Base-by-base conservation (phyloP, 331 rosid genomes). In the Quercus phellos region DNA sequence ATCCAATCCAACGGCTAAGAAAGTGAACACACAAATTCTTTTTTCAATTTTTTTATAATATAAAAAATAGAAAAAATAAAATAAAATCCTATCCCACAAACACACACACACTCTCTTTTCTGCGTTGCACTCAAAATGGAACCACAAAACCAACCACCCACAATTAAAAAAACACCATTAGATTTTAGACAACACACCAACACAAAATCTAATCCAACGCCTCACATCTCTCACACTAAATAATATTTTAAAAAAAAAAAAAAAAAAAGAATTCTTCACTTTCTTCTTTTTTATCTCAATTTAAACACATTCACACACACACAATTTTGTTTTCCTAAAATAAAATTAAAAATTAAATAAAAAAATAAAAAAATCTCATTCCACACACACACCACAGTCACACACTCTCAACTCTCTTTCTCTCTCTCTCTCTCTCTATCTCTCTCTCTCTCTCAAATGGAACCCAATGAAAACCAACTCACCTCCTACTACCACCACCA, bases 391-490 rank as follows among this genome's bases (percentile, higher is more conserved):
- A 77, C 87, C 87, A 16, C 55, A 24, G 43, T 38, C 43, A 38
- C 43, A 38, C 43, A 38, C 43, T 38, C 43, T 38, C 43, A 38
- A 7, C 43, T 38, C 11, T 38, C 3, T 38, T 3, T 38, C 8
- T 34, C 1, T 34, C 38, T 35, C 43, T 35, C 9, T 34, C 79
- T 63, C 72, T 81, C 70, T 43, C 2, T 1, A 29, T 14, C 59
- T 61, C 74, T 68, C 76, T 77, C 82, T 51, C 80, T 76, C 86
- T 46, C 85, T 75, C 59, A 86, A 76, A 92, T 94, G 98, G 98
- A 94, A 88, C 86, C 96, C 80, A 94, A 87, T 86, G 96, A 94
- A 70, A 92, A 87, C 91, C 97, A 87, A 84, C 86, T 94, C 78
- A 87, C 85, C 91, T 90, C 94, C 83, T 94, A 85, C 93, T 90